phyloP scores from a whole-genome alignment of 2,329 filamentous ascomycete species.

The Aspergillus ruber region DNA sequence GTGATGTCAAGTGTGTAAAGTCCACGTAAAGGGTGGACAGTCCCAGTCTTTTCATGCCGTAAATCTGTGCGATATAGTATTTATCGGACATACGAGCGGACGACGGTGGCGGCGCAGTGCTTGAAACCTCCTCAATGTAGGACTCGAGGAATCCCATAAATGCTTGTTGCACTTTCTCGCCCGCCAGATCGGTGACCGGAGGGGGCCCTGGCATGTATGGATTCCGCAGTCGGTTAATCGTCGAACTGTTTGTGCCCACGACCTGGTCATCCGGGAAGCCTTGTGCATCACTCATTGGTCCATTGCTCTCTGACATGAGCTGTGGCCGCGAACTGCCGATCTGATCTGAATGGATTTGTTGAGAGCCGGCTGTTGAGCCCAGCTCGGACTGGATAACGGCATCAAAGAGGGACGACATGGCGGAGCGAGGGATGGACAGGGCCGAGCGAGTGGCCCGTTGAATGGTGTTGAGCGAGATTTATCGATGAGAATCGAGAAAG shows the following conservation, averaged over 20 bases:
- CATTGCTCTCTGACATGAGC: slow-evolving; percentile 45
- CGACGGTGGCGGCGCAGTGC: slow-evolving; percentile 48
- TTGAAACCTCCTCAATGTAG: slow-evolving; percentile 51
- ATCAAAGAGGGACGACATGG: slow-evolving; percentile 38
- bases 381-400: slow-evolving; percentile 37
- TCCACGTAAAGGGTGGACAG: slow-evolving; percentile 63
- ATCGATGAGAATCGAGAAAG: slow-evolving; percentile 4
- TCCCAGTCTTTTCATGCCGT: slow-evolving; percentile 55
- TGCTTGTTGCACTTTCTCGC: slow-evolving; percentile 55
- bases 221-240: slow-evolving; percentile 42
- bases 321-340: slow-evolving; percentile 51
- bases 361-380: slow-evolving; percentile 27
- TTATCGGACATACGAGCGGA: slow-evolving; percentile 54
- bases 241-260: slow-evolving; percentile 48
- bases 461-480: slow-evolving; percentile 11
- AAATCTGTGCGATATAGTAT: slow-evolving; percentile 62
- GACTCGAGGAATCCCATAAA: slow-evolving; percentile 61
- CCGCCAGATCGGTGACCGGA: slow-evolving; percentile 54
- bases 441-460: slow-evolving; percentile 20
- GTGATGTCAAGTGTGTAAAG: slow-evolving; percentile 69
- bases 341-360: slow-evolving; percentile 29
- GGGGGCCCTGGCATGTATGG: slow-evolving; percentile 50
- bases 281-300: slow-evolving; percentile 47
- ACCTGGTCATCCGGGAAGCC: slow-evolving; percentile 58
- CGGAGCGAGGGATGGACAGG: slow-evolving; percentile 10